phyloP scores from a whole-genome alignment of 805 yeast genomes.

The Candida sithepensis region DNA sequence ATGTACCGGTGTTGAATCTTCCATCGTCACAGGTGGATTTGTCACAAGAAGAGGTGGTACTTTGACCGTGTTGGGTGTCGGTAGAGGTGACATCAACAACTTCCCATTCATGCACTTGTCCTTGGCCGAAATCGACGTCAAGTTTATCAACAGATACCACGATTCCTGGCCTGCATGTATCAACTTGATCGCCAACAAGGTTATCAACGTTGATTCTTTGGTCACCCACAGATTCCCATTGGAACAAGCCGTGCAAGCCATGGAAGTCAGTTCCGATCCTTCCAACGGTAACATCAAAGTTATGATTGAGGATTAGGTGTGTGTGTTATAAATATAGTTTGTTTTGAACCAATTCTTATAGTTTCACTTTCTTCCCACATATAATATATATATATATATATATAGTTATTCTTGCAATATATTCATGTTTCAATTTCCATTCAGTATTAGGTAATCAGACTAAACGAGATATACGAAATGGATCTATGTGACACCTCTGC shows the following conservation, averaged over 20 bases:
- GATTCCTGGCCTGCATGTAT: constrained; percentile 58
- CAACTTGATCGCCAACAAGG: constrained; percentile 41
- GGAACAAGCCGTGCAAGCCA: constrained; percentile 47
- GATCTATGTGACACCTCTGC: too few relatives aligned
- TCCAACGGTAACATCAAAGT: constrained; percentile 45
- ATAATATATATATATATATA: too few relatives aligned
- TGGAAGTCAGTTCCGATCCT: constrained; percentile 37
- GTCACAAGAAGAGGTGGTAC: constrained; percentile 45
- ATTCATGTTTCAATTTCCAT: too few relatives aligned
- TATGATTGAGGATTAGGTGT: constrained; percentile 36
- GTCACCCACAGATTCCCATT: constrained; percentile 47
- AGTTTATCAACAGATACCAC: constrained; percentile 50
- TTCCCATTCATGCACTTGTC: constrained; percentile 55
- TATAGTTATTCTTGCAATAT: not conserved
- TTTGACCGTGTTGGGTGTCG: constrained; percentile 50
- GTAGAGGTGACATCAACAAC: constrained; percentile 40
- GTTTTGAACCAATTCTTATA: too few relatives aligned
- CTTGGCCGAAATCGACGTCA: constrained; percentile 48
- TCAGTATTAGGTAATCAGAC: too few relatives aligned
- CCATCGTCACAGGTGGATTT: constrained; percentile 44
- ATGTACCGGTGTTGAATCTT: constrained; percentile 52
- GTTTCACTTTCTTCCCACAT: too few relatives aligned
- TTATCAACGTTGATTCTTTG: constrained; percentile 41
- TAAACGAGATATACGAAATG: too few relatives aligned
- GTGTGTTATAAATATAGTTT: not conserved